A percentile compares a stretch with the other conserved stretches of the same genome.
Evolutionary conservation across 1,284 basidiomycete species (phyloP).

Genomic region (Cryptococcus sp.): DNA sequence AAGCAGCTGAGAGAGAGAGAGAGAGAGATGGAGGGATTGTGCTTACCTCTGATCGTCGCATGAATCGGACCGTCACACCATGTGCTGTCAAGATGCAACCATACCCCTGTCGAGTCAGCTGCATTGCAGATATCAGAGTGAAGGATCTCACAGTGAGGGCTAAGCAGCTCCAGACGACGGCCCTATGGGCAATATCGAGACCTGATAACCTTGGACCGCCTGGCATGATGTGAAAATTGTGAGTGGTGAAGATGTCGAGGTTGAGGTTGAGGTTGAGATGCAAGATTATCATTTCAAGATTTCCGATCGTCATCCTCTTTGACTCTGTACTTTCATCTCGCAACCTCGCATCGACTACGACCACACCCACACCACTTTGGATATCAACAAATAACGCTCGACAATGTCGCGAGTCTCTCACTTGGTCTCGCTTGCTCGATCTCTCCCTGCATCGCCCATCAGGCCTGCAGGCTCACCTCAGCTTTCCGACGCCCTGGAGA

Average conservation of each 20-base stretch:
- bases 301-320: background rate
- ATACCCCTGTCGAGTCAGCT: constrained; percentile 5
- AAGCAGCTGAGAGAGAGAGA: no score
- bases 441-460: constrained; percentile 36
- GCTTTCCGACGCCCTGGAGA: constrained; percentile 32
- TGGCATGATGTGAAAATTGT: background rate
- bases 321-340: background rate
- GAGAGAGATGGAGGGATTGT: no score
- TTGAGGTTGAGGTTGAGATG: background rate
- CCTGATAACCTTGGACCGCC: background rate
- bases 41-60: constrained; percentile 4
- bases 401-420: constrained; percentile 16
- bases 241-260: background rate
- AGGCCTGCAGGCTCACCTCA: constrained; percentile 31
- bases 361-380: background rate
- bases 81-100: constrained; percentile 15
- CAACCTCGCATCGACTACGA: background rate
- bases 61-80: constrained; percentile 12
- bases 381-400: background rate
- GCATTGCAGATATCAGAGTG: background rate
- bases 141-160: background rate
- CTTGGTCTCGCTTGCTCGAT: constrained; percentile 25
- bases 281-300: background rate
- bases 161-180: background rate
- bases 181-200: constrained; percentile 1